phyloP scores from a whole-genome alignment of 2,329 filamentous ascomycete species.

The Penicillium sp. region DNA sequence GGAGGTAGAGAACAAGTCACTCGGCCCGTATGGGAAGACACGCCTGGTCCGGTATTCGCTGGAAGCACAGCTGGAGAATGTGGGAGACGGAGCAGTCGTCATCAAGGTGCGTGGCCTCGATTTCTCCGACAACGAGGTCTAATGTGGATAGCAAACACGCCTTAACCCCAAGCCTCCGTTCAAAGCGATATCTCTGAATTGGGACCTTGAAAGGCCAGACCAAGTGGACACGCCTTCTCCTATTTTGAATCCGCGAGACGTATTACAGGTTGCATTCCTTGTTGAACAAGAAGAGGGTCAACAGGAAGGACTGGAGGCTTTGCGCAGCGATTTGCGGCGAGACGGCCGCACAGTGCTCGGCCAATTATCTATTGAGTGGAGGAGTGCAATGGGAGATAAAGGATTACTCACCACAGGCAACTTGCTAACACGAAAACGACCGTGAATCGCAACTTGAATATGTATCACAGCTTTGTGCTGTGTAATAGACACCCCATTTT shows the following conservation, averaged over 20 bases:
- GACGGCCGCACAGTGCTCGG: conserved; percentile 70
- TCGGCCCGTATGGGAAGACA: conserved; percentile 51
- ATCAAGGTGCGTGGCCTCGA: conserved; percentile 63
- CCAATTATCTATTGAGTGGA: conserved; percentile 84
- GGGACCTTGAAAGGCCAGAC: conserved; percentile 52
- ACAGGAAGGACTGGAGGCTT: conserved; percentile 57
- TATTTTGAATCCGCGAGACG: conserved; percentile 64
- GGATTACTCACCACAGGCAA: conserved; percentile 88
- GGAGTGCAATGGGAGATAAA: conserved; percentile 84
- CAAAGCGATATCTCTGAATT: conserved; percentile 59
- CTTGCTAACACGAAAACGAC: conserved; percentile 57
- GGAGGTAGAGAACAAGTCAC: conserved; percentile 50
- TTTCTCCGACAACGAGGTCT: conserved; percentile 8
- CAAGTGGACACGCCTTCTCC: conserved; percentile 42
- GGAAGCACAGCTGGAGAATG: conserved; percentile 95
- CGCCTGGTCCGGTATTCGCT: conserved; percentile 68
- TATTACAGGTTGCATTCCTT: conserved; percentile 68
- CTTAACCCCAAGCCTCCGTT: conserved; percentile 59
- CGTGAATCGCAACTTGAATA: conserved; percentile 23
- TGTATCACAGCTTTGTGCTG: neutral
- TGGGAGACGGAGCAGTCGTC: conserved; percentile 80
- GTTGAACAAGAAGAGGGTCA: conserved; percentile 59
- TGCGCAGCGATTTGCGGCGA: conserved; percentile 53
- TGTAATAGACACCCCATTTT: conserved; percentile 11
- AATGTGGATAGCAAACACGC: conserved; percentile 47